Base-by-base conservation (phyloP, 2,329 filamentous ascomycete species). In the Hypoxylon rubiginosum region DNA sequence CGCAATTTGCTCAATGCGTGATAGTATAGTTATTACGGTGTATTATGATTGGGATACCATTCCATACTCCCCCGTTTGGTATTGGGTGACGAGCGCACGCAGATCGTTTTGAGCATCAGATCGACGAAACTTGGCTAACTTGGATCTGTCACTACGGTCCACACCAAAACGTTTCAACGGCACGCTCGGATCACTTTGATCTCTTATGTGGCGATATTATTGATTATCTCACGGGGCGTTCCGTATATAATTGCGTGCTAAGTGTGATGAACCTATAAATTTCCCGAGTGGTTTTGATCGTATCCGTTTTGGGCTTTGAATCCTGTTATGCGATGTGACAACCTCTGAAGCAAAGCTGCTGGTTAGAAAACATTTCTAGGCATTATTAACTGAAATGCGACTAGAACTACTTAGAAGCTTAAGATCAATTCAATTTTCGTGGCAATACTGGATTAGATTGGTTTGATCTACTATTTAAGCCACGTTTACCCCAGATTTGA, bases 111-210 rank as follows among this genome's bases (percentile, higher is more conserved):
- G 49, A 64, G 34, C 26, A 61, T 58, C 49, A 45, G 64, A 58
- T 69, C 56, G 43, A 56, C 55, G 58, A 49, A 58, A 52, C 63
- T 58, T 50, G 49, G 48, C 46, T 57, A 51, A 26, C 34, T 48
- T 51, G 43, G 43, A 45, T 63, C 59, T 60, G 53, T 43, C 43
- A 58, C 53, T 4, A 43, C n/a, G 39, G 39, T 19, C 39, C 46
- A 69, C 64, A 60, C 55, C 52, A 62, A 43, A 43, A 60, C 46
- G 64, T 67, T 69, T 69, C 60, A 65, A 69, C 51, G 24, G 45
- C 24, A 15, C 58, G 61, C 64, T 65, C 58, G 50, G 64, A 58
- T 59, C 64, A 51, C 45, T 28, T 45, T 53, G 41, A 49, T 52
- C 30, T 8, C 52, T 53, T n/a, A 62, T 30, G 39, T 43, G 39